Conservation (phyloP, 768 basidiomycete species). For the Chalciporus pseudorubinellus region DNA sequence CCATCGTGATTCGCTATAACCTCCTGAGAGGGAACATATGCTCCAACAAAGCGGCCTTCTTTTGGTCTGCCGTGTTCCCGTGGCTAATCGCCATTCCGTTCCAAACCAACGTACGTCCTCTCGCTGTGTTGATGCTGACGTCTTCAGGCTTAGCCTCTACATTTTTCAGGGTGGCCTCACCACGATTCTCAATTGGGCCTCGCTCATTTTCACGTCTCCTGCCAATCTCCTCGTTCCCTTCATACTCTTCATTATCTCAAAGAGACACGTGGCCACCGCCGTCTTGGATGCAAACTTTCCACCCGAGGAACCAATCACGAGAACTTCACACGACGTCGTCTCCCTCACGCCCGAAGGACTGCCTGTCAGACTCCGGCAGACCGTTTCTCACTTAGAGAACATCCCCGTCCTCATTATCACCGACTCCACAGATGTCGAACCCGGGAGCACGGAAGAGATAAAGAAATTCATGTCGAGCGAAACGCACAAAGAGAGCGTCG, state of each 20-base stretch:
- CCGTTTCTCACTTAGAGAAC: not conserved
- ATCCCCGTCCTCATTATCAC: slow-evolving; percentile 21
- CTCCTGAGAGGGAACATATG: slow-evolving; percentile 24
- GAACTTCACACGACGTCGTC: not conserved
- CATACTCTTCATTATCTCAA: slow-evolving; percentile 19
- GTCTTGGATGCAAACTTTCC: slow-evolving; percentile 15
- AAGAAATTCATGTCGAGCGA: slow-evolving; percentile 8
- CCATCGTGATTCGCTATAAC: slow-evolving; percentile 25
- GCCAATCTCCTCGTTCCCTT: slow-evolving; percentile 24
- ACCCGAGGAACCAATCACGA: not conserved
- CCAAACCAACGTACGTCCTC: slow-evolving; percentile 21
- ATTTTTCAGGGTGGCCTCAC: slow-evolving; percentile 11
- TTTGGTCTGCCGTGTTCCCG: slow-evolving; percentile 24
- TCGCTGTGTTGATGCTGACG: not conserved
- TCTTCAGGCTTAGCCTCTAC: not conserved
- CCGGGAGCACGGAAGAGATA: not conserved
- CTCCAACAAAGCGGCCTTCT: slow-evolving; percentile 21
- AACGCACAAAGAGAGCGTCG: not conserved
- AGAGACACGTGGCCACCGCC: slow-evolving; percentile 18
- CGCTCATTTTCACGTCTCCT: slow-evolving; percentile 23
- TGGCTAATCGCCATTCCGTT: slow-evolving; percentile 25
- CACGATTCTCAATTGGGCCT: slow-evolving; percentile 24
- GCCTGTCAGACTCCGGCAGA: not conserved
- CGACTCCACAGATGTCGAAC: slow-evolving; percentile 6
- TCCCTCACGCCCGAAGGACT: not conserved